A percentile compares a stretch with the other conserved stretches of the same genome.
These are phyloP conservation scores for Saccharomycopsis sp. DNA, from an alignment of 805 yeast species.

Conservation along the genomic window DNA sequence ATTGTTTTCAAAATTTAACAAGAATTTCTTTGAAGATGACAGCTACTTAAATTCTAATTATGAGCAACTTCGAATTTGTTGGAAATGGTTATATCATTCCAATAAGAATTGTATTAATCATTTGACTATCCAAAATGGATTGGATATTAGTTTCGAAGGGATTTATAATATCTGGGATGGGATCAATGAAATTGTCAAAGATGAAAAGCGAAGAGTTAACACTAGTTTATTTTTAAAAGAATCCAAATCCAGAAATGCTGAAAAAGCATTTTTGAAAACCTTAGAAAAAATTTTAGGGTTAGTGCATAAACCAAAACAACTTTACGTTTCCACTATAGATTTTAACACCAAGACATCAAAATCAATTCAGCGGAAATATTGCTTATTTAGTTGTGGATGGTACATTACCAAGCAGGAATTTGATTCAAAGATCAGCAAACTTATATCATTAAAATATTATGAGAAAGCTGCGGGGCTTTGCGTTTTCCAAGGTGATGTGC, in stretches of 20 bases:
- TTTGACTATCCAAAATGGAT: conserved; percentile 56
- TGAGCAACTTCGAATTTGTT: conserved; percentile 63
- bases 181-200: conserved; percentile 36
- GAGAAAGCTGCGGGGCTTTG: conserved; percentile 99
- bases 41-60: conserved; percentile 44
- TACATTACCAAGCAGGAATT: conserved; percentile 69
- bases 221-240: conserved; percentile 22
- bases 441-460: conserved; percentile 51
- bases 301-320: conserved; percentile 5
- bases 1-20: conserved; percentile 32
- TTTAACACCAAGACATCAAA: conserved; percentile 34
- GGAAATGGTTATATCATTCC: conserved; percentile 87
- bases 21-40: conserved; percentile 51
- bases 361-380: conserved; percentile 64
- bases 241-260: conserved; percentile 29
- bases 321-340: conserved; percentile 15
- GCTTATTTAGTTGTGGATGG: conserved; percentile 87
- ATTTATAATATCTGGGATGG: conserved; percentile 89
- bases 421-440: conserved; percentile 54
- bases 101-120: conserved; percentile 48
- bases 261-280: conserved; percentile 25
- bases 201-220: conserved; percentile 27
- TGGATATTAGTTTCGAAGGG: conserved; percentile 84
- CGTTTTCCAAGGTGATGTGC: conserved; percentile 84
- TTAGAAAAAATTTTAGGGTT: conserved; percentile 9